Evolutionary conservation across 2,329 filamentous ascomycete genomes (phyloP).

Genomic region (Rutstroemia sp.): DNA sequence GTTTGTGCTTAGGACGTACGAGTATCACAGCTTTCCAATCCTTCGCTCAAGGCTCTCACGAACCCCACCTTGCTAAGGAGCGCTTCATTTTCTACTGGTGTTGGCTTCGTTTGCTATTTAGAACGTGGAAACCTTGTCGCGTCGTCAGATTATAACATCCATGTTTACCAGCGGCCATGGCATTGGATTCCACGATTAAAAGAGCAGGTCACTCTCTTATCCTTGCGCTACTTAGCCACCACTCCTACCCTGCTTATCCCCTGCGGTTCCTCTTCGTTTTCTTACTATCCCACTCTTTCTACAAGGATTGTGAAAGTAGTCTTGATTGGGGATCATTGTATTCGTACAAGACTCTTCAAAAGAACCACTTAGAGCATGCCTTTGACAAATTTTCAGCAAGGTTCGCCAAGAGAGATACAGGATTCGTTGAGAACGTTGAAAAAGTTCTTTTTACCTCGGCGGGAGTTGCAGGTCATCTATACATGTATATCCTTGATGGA

Average conservation of each 20-base stretch:
- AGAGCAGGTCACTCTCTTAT: constrained; percentile 6
- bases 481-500: no score
- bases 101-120: neutral
- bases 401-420: neutral
- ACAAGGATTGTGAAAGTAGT: neutral
- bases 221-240: constrained; percentile 8
- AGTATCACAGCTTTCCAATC: constrained; percentile 8
- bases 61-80: constrained; percentile 1
- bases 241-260: neutral
- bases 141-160: constrained; percentile 18
- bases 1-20: constrained; percentile 5
- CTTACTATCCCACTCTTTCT: neutral
- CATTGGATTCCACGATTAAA: constrained; percentile 14
- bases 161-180: constrained; percentile 13
- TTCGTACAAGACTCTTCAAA: neutral
- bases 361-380: neutral
- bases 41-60: constrained; percentile 3
- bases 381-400: neutral
- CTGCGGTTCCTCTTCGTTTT: neutral
- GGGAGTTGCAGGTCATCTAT: neutral
- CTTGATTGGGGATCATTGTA: neutral
- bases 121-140: constrained; percentile 16
- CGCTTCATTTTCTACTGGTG: constrained; percentile 1
- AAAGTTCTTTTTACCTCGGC: neutral
- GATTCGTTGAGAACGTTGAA: neutral